phyloP scores from a whole-genome alignment of 371 early-diverging fungal species.

The Syncephalastrum racemosum region DNA sequence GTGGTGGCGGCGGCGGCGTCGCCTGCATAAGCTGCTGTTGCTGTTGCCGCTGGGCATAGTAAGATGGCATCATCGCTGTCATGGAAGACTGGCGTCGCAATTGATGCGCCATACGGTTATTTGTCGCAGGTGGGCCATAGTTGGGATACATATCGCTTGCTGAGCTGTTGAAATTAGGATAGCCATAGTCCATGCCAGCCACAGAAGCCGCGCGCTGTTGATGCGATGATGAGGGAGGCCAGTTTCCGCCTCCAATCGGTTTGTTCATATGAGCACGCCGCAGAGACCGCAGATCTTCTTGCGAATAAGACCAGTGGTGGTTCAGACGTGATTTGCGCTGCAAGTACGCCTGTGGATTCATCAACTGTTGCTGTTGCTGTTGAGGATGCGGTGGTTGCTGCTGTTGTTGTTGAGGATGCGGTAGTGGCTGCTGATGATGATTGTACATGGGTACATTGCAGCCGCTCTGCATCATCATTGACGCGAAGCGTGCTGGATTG shows the following conservation, averaged over 20 bases:
- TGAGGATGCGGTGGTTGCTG: constrained; percentile 2
- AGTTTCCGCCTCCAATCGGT: constrained; percentile 15
- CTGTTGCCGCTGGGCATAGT: constrained; percentile 10
- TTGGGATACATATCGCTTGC: background rate
- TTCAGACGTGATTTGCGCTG: constrained; percentile 15
- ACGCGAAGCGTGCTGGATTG: constrained; percentile 19
- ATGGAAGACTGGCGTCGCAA: constrained; percentile 17
- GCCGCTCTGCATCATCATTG: constrained; percentile 17
- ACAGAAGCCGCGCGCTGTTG: background rate
- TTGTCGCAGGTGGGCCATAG: background rate
- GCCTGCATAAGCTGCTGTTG: constrained; percentile 2
- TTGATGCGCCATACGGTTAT: constrained; percentile 10
- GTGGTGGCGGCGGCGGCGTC: constrained; percentile 4
- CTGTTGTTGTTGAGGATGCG: constrained; percentile 9
- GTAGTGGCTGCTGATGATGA: constrained; percentile 22
- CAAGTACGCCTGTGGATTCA: constrained; percentile 6
- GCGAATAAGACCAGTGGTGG: constrained; percentile 21
- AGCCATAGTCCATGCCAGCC: background rate
- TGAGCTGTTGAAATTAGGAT: background rate
- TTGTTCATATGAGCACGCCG: constrained; percentile 11
- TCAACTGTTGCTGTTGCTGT: background rate
- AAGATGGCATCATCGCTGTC: constrained; percentile 13
- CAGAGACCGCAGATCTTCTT: constrained; percentile 22
- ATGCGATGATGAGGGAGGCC: constrained; percentile 10
- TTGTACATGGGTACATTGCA: constrained; percentile 17